Conservation (phyloP, 2,329 filamentous ascomycete genomes). For the Botrytis fragariae region DNA sequence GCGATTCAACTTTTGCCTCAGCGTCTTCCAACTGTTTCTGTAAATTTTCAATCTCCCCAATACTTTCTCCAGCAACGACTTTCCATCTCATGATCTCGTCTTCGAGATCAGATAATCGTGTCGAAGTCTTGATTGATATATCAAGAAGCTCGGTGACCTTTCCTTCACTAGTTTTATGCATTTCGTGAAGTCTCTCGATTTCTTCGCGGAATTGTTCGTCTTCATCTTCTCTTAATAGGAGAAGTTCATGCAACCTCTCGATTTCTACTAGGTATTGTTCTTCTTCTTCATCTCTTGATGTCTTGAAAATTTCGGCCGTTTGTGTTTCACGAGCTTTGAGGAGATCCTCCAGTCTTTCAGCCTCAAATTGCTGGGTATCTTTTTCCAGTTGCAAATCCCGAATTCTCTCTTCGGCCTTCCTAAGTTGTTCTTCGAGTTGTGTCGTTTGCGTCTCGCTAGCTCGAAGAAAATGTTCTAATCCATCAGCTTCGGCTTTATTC, state of each 20-base stretch:
- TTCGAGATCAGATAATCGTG: constrained; percentile 5
- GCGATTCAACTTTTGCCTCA: background rate
- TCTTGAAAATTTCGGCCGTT: background rate
- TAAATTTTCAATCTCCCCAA: background rate
- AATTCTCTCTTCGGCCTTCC: background rate
- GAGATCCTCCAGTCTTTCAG: background rate
- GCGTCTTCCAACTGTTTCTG: background rate
- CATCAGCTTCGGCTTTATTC: constrained; percentile 5
- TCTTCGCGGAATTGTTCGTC: constrained; percentile 1
- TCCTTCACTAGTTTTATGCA: background rate
- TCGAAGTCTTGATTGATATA: background rate
- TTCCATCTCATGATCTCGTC: constrained; percentile 4
- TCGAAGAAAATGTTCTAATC: background rate
- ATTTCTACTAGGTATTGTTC: background rate
- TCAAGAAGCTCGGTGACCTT: constrained; percentile 8
- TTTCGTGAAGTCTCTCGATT: background rate
- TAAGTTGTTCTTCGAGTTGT: constrained; percentile 3
- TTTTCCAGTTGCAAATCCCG: background rate
- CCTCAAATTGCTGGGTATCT: background rate
- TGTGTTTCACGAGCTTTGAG: constrained; percentile 2
- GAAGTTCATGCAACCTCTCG: background rate
- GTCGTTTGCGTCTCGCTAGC: background rate
- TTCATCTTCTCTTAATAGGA: background rate
- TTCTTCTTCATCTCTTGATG: background rate
- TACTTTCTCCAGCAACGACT: background rate